Base-by-base conservation (phyloP, 2,329 filamentous ascomycete species). In the Microsporum ferrugineum region DNA sequence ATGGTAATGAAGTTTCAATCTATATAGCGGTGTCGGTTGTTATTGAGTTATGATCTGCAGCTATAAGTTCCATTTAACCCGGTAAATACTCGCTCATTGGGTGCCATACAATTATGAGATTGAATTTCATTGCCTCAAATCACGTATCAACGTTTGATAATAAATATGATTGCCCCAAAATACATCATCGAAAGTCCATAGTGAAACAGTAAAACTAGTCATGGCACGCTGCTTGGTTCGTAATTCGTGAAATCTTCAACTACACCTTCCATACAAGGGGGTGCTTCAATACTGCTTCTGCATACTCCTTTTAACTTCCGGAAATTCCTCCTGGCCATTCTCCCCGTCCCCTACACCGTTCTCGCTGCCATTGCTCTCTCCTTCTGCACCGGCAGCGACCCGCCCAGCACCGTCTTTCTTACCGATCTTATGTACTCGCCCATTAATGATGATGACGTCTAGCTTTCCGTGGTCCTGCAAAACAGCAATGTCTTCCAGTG, bases 381-480 rank as follows among this genome's bases (percentile, higher is more conserved):
- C 6, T 5, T 29, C 17, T 8, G 43, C 17, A 29, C 43, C 23
- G n/a, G 60, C 59, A 8, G 62, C 39, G 5, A 60, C 60, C 1
- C 61, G 59, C 14, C 51, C 61, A 36, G 63, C 41, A 43, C 63
- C 65, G 56, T 67, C 66, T 49, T 66, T 63, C 5, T 47, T 31
- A 3, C 62, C 63, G 8, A 68, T 69, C 62, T 79, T 79, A 63
- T 79, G 76, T 8, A 80, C 69, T 3, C 76, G 68, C 0, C 78
- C 78, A 61, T 80, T 80, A 63, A 80, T 79, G 60, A 77, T 70
- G 34, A 80, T 79, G 14, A 78, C 66, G 62, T 78, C 73, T 23
- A 80, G 63, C 63, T 72, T 76, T 12, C 71, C 68, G 59, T 76
- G 74, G 31, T 79, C 72, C 62, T 79, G 77, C 2, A 79, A 62